Evolutionary conservation across 257 asterid genomes (phyloP).

Genomic region (Ligustrum vulgare): DNA sequence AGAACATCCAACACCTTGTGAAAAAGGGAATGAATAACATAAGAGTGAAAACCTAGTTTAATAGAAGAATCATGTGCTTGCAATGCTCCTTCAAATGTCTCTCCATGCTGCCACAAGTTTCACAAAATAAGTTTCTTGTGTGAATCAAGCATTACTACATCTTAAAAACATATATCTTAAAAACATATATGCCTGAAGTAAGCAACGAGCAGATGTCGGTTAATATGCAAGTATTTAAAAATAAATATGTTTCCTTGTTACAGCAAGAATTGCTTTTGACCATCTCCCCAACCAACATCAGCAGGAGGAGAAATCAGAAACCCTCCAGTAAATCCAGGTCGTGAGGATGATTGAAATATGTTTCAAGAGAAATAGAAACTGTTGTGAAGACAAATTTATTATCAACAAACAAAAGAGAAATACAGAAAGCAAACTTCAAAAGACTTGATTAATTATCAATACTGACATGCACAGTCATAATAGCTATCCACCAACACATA

Average conservation of each 20-base stretch:
- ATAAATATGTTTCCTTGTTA: not conserved
- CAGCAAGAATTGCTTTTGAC: not conserved
- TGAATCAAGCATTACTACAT: too few species aligned
- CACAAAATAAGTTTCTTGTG: too few species aligned
- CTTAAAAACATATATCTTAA: too few species aligned
- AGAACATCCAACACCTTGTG: too few species aligned
- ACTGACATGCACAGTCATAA: not conserved
- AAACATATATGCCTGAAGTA: too few species aligned
- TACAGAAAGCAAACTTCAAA: conserved; percentile 16
- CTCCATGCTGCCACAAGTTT: too few species aligned
- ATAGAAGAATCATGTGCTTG: too few species aligned
- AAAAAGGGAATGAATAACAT: too few species aligned
- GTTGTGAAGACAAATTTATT: not conserved
- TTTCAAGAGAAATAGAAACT: not conserved
- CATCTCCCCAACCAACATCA: not conserved
- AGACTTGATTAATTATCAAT: not conserved
- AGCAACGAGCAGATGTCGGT: too few species aligned
- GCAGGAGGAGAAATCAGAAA: not conserved
- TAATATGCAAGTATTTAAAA: too few species aligned
- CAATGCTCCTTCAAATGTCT: too few species aligned
- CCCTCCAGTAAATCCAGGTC: not conserved
- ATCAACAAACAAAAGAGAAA: not conserved
- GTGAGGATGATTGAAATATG: not conserved
- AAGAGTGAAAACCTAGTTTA: too few species aligned
- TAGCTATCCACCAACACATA: not conserved